Base-by-base conservation (phyloP, 2,329 filamentous ascomycete genomes). In the Aschersonia sp. region DNA sequence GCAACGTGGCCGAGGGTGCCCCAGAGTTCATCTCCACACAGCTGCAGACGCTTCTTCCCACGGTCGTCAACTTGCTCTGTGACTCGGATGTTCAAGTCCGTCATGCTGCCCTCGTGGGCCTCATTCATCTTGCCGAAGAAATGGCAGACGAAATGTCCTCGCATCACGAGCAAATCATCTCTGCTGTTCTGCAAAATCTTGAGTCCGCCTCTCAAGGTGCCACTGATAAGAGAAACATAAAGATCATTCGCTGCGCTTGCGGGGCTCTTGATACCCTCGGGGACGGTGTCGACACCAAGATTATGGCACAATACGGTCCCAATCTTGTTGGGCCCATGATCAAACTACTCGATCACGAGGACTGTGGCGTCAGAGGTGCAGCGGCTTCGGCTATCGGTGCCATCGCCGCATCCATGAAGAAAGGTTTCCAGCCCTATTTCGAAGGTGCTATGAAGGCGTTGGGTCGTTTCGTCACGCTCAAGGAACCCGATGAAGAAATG, bases 21-120 rank as follows among this genome's bases (percentile, higher is more conserved):
- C 92, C 92, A 12, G 92, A 98, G 65, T 98, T 97, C 67, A 88
- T 97, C 60, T 87, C 87, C 53, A 95, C 89, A 22, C 92, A 98
- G 67, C 78, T 97, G 52, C 76, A 83, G 59, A 78, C 83, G 54
- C 84, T 97, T 55, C 79, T 97, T 63, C 92, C 92, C 45, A 75
- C 86, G 56, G 81, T 97, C 50, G 74, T 96, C 49, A 81, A 79
- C 58, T 76, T 97, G 7, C 78, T 98, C 40, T 76, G 87, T 60
- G 92, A 98, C 61, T 72, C 78, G n/a, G 85, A 94, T 55, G 75
- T 80, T 55, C 81, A 81, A 57, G 92, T 98, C 50, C 81, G 92
- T 51, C 85, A 88, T 63, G 87, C 90, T 45, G 83, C 92, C 29
- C 73, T 97, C 43, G 84, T 94, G 53, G 85, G 87, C 49, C 80